Percentiles rank a stretch among this genome's conserved stretches.
phyloP scores from a whole-genome alignment of 306 rosid genomes.

The Cicer judaicum region DNA sequence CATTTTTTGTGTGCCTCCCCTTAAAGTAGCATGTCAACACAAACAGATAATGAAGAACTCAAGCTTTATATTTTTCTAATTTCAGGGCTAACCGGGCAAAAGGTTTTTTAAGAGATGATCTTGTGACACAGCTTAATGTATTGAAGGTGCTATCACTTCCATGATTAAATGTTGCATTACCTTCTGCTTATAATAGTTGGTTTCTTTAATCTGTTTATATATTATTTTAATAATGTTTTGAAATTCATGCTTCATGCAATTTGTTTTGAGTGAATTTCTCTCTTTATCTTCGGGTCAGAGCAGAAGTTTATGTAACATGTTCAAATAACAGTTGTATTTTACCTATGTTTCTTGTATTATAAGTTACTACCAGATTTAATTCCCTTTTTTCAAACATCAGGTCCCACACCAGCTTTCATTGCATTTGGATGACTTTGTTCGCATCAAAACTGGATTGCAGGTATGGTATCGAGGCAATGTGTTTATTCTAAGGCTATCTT shows the following conservation, averaged over 20 bases:
- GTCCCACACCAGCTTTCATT: conserved; percentile 69
- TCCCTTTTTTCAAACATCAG: conserved; percentile 55
- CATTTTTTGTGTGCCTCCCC: conserved; percentile 6
- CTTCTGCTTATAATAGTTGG: conserved; percentile 33
- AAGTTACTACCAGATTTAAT: conserved; percentile 17
- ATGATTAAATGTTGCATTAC: conserved; percentile 26
- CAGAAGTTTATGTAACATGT: conserved; percentile 8
- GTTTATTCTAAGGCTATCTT: conserved; percentile 31
- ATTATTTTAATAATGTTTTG: not conserved
- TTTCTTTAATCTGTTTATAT: not conserved
- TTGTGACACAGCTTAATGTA: conserved; percentile 62
- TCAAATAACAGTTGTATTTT: conserved; percentile 12
- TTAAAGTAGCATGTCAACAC: conserved; percentile 14
- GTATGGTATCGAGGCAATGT: conserved; percentile 47
- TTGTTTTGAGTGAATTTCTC: conserved; percentile 13
- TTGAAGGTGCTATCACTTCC: conserved; percentile 62
- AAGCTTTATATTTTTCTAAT: conserved; percentile 41
- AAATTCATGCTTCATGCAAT: conserved; percentile 27
- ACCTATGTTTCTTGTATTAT: conserved; percentile 22
- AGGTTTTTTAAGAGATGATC: conserved; percentile 76
- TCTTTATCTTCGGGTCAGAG: conserved; percentile 7
- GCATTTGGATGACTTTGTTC: conserved; percentile 80
- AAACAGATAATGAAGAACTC: conserved; percentile 36
- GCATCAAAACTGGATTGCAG: conserved; percentile 84
- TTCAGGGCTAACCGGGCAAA: conserved; percentile 71